Conservation (phyloP, 352 stramenopile genomes). For the Phytopythium kandeliae region DNA sequence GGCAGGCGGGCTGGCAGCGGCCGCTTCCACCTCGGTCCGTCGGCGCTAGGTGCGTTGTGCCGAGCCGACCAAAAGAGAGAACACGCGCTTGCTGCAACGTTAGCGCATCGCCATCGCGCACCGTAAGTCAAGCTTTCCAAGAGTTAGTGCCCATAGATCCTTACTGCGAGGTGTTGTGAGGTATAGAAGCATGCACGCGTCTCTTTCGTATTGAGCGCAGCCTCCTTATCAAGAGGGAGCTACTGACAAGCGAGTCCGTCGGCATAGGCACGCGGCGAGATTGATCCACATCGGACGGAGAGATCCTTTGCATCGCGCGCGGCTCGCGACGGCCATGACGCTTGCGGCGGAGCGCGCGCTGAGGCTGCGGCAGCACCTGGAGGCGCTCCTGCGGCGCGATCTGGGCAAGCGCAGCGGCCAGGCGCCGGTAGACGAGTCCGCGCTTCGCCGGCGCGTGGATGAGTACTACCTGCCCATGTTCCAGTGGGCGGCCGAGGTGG, state of each 20-base stretch:
- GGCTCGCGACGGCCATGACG: not conserved
- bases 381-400: conserved; percentile 48
- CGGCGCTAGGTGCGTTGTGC: not conserved
- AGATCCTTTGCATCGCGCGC: too few relatives aligned
- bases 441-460: conserved; percentile 49
- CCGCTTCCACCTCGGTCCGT: not conserved
- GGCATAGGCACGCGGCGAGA: too few relatives aligned
- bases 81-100: not conserved
- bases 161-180: not conserved
- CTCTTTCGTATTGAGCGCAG: too few relatives aligned
- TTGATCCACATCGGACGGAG: too few relatives aligned
- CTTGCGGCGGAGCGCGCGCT: conserved; percentile 27
- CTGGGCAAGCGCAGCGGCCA: conserved; percentile 7
- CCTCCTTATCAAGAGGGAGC: too few relatives aligned
- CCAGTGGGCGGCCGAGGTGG: conserved; percentile 53
- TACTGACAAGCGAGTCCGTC: too few relatives aligned
- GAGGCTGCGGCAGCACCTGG: conserved; percentile 38
- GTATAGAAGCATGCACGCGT: too few relatives aligned
- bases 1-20: too few relatives aligned
- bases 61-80: not conserved
- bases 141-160: too few relatives aligned
- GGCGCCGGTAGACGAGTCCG: conserved; percentile 26
- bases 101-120: not conserved
- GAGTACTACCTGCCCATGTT: conserved; percentile 79
- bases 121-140: not conserved